Evolutionary conservation across 2,329 filamentous ascomycete species (phyloP).

Genomic region (Lasiodiplodia theobromae): DNA sequence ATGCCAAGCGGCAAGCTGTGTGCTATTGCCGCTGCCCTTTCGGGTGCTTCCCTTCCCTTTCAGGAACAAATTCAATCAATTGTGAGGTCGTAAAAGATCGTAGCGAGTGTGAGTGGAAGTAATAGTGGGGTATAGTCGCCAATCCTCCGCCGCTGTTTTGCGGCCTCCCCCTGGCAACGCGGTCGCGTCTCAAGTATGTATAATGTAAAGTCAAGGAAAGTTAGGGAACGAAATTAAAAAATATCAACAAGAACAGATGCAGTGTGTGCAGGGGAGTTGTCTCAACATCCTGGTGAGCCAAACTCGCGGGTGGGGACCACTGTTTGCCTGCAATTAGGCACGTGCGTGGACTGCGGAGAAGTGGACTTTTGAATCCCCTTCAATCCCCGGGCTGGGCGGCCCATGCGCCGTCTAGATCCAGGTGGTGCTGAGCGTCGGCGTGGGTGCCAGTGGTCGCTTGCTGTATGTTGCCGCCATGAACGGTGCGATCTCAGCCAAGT

Average conservation of each 20-base stretch:
- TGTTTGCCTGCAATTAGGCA: slow-evolving; percentile 14
- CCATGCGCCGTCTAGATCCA: slow-evolving; percentile 24
- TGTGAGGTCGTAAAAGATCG: slow-evolving; percentile 16
- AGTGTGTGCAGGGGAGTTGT: slow-evolving; percentile 13
- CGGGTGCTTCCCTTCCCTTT: background rate
- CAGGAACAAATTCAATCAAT: slow-evolving; percentile 8
- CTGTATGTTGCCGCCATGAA: slow-evolving; percentile 48
- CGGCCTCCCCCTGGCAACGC: slow-evolving; percentile 8
- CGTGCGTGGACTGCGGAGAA: slow-evolving; percentile 19
- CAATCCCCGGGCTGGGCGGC: slow-evolving; percentile 4
- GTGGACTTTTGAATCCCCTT: slow-evolving; percentile 8
- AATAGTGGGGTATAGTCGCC: slow-evolving; percentile 20
- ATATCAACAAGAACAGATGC: slow-evolving; percentile 25
- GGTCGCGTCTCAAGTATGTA: slow-evolving; percentile 20
- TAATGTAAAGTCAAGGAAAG: slow-evolving; percentile 13
- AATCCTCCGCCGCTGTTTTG: slow-evolving; percentile 11
- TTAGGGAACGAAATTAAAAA: slow-evolving; percentile 28
- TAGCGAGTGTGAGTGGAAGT: slow-evolving; percentile 15
- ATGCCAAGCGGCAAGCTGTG: background rate
- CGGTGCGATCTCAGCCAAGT: slow-evolving; percentile 78
- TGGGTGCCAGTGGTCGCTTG: slow-evolving; percentile 7
- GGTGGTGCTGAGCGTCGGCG: slow-evolving; percentile 27
- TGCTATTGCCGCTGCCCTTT: background rate
- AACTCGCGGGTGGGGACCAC: slow-evolving; percentile 7
- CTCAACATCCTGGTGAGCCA: slow-evolving; percentile 29